These are phyloP conservation scores for Cudoniella acicularis DNA, from an alignment of 495 filamentous ascomycete species.

Conservation along the genomic window DNA sequence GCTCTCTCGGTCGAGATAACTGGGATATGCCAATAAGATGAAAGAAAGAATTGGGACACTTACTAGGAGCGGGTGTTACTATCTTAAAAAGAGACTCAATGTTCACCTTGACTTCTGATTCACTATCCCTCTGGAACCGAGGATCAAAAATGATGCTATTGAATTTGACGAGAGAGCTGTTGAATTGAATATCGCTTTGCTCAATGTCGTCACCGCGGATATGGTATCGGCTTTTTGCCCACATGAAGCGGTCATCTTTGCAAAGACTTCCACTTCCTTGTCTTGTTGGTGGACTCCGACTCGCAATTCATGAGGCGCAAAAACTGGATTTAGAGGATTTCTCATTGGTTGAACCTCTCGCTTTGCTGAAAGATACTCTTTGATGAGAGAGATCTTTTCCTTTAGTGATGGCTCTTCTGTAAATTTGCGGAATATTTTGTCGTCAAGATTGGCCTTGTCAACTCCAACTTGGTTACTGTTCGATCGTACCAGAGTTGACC, in stretches of 20 bases:
- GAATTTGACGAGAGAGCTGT: neutral
- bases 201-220: neutral
- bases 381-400: neutral
- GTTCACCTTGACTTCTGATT: neutral
- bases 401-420: neutral
- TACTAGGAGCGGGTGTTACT: neutral
- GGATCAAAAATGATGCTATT: neutral
- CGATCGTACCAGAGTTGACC: neutral
- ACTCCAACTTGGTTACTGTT: neutral
- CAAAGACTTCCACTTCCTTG: neutral
- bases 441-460: neutral
- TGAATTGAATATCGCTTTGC: neutral
- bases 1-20: too few species aligned
- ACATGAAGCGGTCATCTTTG: neutral
- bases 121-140: neutral
- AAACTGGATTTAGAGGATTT: neutral
- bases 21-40: too few species aligned
- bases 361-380: neutral
- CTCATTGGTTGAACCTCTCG: neutral
- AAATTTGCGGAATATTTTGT: neutral
- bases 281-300: neutral
- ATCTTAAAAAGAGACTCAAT: neutral
- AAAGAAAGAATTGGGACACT: too few species aligned
- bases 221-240: neutral
- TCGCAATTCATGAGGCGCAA: neutral